Evolutionary conservation across 1,284 basidiomycete species (phyloP), one percentile per base, ranked within the genome.

Genomic region (Polyporus tsugae): DNA sequence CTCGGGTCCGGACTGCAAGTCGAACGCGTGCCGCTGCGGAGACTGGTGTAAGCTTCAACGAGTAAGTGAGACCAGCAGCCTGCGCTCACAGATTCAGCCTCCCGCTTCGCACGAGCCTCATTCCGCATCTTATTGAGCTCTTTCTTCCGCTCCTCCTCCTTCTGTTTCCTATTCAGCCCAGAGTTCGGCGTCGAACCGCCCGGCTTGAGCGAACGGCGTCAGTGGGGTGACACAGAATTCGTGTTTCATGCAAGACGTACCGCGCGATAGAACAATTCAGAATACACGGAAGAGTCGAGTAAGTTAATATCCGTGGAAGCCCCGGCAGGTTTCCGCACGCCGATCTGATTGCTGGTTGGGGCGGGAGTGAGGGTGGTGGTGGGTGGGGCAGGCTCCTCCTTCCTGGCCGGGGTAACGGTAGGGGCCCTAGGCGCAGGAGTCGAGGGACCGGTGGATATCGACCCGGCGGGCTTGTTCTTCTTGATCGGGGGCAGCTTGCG

Each of bases 111-210:
- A 70, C 85, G 84, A 35, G 89, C 89, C 62, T 92, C 92, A 53
- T 93, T 89, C 65, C 90, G 85, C 88, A 92, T 86, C 75, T 83
- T 87, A 74, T 90, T 84, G 69, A 94, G 75, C 70, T 93, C 89
- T 73, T 86, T 90, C 65, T 87, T 84, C 55, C 91, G 83, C 72
- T 92, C 90, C 70, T 91, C 89, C 33, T 91, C 88, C 71, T 90
- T 90, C 72, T 90, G 85, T 67, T 87, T 85, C 65, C 84, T 75
- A 70, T 82, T 89, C 63, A 87, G 75, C 7, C 88, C 88, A n/a
- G 88, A 87, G 61, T 84, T 85, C 4, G 89, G 85, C 29, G 86
- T 84, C 60, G 78, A 84, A 29, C 85, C 84, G n/a, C 86, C 87
- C 13, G 84, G 76, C 86, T 86, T 44, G 11, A 53, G 22, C 13